Base-by-base conservation (phyloP, 306 rosid species). In the Sphenostylis stenocarpa region DNA sequence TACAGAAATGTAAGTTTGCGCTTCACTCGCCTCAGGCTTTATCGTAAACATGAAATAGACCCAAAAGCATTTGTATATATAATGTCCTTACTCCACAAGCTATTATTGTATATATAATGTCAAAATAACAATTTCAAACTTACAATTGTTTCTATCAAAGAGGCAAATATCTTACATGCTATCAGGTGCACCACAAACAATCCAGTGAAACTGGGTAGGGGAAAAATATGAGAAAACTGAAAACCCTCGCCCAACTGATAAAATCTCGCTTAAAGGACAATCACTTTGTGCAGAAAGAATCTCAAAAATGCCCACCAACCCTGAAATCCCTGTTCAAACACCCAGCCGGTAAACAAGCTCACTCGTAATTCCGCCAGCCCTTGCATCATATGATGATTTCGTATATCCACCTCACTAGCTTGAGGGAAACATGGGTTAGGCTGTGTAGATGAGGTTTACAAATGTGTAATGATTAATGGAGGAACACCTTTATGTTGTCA, bases 291-390 rank as follows among this genome's bases (percentile, higher is more conserved):
- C 88, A 88, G 80, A 92, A 90, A 90, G 90, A 92, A 88, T 85
- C 75, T 84, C 88, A 82, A 86, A 91, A 88, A 82, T 87, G 82
- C 80, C 87, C 68, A 87, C 86, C 91, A 72, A 82, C 90, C 89
- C 88, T 39, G 81, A 74, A 87, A 89, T 80, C 85, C 85, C 83
- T 72, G 85, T 81, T 82, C 84, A 79, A 84, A 86, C 85, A 82
- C 87, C 70, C 77, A 62, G 90, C 88, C 75, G 84, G 83, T 70
- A 86, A 83, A 82, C 84, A 77, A 83, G 84, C 88, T 86, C 89
- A 79, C 81, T 60, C 84, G 77, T 75, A 77, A 83, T 72, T 79
- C 91, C 90, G 91, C 92, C 90, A 87, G 98, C 97, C 88, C 97
- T 84, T 45, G 96, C 92, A 83, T 85, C 77, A 52, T n/a, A n/a